Evolutionary conservation across 306 rosid species (phyloP), one percentile per base, ranked within the genome.

Genomic region (Begonia fuchsioides): DNA sequence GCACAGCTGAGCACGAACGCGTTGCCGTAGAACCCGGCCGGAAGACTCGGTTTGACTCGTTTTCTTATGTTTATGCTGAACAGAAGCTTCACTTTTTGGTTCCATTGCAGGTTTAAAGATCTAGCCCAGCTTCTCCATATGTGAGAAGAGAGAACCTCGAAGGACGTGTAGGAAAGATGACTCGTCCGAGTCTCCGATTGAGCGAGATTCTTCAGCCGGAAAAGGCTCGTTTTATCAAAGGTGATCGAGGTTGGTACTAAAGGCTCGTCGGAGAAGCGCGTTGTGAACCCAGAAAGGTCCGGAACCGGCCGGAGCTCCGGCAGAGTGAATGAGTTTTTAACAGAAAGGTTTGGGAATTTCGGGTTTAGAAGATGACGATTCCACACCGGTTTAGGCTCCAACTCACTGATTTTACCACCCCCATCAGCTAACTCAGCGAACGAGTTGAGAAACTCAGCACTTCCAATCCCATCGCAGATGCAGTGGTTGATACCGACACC

Each of bases 71-170:
- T 88, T 2, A 88, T 16, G 61, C 93, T 84, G 67, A 88, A 84
- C 0, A 88, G 61, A 1, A 88, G 65, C 66, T 81, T 88, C 12
- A 78, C 2, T 0, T 8, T 59, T 32, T 88, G 97, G 61, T 63
- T 82, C 3, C 74, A 38, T 0, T 95, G 90, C 5, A 88, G 69
- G 19, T 57, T 75, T 52, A 88, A 3, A 10, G 97, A 73, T 51
- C 76, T 63, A 6, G 86, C 86, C 97, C 97, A 88, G 47, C 90
- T 84, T 66, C 95, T 63, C 97, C 97, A 88, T 12, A 84, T 72
- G 60, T 84, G 97, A 0, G 83, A 93, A 0, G 90, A 70, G 1
- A 88, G 75, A 10, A 76, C 87, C 62, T 88, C 95, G n/a, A 88
- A 88, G 2, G 86, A 65, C 2, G 97, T 81, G 67, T 15, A 70